These are phyloP conservation scores for Sclerotinia nivalis DNA, from an alignment of 2,329 filamentous ascomycete genomes.

Conservation along the genomic window DNA sequence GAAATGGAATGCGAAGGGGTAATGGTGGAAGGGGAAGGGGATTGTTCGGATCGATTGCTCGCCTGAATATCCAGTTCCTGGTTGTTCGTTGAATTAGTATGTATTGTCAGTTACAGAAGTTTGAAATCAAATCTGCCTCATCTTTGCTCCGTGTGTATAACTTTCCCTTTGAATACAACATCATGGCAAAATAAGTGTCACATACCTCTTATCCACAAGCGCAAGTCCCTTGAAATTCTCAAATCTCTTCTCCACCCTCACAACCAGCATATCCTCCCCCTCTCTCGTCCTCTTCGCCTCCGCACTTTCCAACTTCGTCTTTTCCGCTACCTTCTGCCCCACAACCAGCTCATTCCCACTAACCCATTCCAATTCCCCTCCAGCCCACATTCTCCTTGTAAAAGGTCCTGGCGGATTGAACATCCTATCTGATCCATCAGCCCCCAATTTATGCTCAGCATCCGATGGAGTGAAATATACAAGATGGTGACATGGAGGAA, in stretches of 20 bases:
- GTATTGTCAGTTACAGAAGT: not conserved
- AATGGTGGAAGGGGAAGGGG: conserved; percentile 33
- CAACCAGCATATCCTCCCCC: conserved; percentile 63
- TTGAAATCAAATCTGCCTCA: not conserved
- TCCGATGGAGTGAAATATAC: conserved; percentile 63
- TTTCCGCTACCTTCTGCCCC: conserved; percentile 58
- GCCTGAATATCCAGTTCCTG: conserved; percentile 41
- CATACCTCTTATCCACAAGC: conserved; percentile 55
- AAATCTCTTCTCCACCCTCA: conserved; percentile 63
- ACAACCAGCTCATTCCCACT: conserved; percentile 49
- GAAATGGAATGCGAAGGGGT: conserved; percentile 22
- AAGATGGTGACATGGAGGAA: conserved; percentile 55
- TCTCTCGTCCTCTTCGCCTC: conserved; percentile 55
- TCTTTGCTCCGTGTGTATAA: not conserved
- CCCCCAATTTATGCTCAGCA: conserved; percentile 55
- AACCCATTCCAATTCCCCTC: conserved; percentile 57
- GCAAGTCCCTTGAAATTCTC: conserved; percentile 52
- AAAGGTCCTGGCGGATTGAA: conserved; percentile 62
- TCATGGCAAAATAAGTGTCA: not conserved
- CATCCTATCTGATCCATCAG: conserved; percentile 60
- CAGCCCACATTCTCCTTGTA: conserved; percentile 68
- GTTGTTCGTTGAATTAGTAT: not conserved
- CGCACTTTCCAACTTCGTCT: conserved; percentile 55
- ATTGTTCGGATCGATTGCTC: conserved; percentile 29
- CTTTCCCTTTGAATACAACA: too few species aligned